A percentile compares a stretch with the other conserved stretches of the same genome.
Evolutionary conservation across 192 early-diverging fungal genomes (phyloP).

Genomic region (Coemansia sp.): DNA sequence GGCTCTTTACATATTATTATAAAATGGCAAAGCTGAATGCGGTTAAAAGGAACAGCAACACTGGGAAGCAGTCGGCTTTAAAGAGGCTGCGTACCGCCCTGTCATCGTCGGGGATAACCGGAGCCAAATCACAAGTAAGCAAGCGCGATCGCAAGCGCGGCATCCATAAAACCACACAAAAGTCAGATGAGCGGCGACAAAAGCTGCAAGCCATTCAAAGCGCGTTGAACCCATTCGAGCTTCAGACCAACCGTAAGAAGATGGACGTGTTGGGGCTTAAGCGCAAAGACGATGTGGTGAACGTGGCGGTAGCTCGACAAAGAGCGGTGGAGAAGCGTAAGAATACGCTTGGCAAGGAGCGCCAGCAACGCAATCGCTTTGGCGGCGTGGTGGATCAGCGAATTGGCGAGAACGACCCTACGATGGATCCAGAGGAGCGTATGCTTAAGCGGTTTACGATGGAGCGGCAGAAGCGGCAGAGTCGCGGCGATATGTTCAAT

Average conservation of each 20-base stretch:
- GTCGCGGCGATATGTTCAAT: constrained; percentile 63
- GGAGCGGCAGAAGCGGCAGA: constrained; percentile 64
- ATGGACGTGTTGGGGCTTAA: constrained; percentile 81
- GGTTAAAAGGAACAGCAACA: constrained; percentile 4
- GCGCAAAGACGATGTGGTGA: constrained; percentile 77
- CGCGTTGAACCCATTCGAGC: constrained; percentile 86
- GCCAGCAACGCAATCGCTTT: constrained; percentile 64
- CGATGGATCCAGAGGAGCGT: constrained; percentile 89
- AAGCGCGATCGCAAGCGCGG: constrained; percentile 70
- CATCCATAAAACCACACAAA: constrained; percentile 44
- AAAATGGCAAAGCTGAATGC: constrained; percentile 14
- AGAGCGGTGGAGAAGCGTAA: constrained; percentile 83
- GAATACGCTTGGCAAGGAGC: constrained; percentile 78
- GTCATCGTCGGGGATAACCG: constrained; percentile 76
- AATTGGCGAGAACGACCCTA: constrained; percentile 89
- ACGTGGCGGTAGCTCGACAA: constrained; percentile 77
- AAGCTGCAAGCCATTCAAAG: constrained; percentile 45
- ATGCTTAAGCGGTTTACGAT: constrained; percentile 92
- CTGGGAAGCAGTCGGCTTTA: constrained; percentile 63
- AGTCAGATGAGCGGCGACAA: constrained; percentile 30
- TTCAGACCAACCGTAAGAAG: constrained; percentile 76
- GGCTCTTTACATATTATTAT: background rate
- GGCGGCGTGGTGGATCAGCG: constrained; percentile 86
- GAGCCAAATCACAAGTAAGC: constrained; percentile 59
- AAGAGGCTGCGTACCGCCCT: constrained; percentile 78